phyloP scores from a whole-genome alignment of 1,284 basidiomycete species.

The Malassezia vespertilionis region DNA sequence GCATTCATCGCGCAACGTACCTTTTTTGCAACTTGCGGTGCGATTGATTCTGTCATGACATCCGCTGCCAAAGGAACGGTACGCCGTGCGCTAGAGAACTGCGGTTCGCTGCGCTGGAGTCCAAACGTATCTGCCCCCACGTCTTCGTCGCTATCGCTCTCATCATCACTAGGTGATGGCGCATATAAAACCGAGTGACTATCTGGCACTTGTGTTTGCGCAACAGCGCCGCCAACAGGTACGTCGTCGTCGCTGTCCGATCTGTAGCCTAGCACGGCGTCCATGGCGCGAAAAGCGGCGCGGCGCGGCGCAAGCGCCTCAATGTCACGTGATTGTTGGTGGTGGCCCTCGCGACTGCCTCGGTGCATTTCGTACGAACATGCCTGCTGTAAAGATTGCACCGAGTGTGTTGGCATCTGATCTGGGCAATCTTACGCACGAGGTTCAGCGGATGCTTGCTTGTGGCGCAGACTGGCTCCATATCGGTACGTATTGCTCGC shows the following conservation, averaged over 20 bases:
- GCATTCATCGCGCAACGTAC: too few species aligned
- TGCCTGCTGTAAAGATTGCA: constrained; percentile 42
- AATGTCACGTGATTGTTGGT: background rate
- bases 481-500: constrained; percentile 60
- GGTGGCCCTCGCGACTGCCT: background rate
- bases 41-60: too few species aligned
- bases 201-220: background rate
- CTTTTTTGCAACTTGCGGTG: too few species aligned
- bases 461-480: constrained; percentile 46
- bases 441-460: constrained; percentile 44
- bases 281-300: constrained; percentile 17
- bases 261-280: constrained; percentile 25
- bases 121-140: constrained; percentile 24
- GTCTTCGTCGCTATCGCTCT: constrained; percentile 11
- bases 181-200: too few species aligned
- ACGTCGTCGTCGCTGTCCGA: constrained; percentile 22
- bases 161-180: background rate
- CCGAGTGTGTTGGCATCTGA: constrained; percentile 46
- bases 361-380: constrained; percentile 2
- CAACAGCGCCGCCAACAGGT: background rate
- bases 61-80: too few species aligned
- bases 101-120: constrained; percentile 7
- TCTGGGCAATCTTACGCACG: constrained; percentile 42
- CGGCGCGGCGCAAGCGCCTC: background rate
- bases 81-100: too few species aligned